Evolutionary conservation across 345 rosid species (phyloP).

Genomic region (Arabidopsis thaliana): DNA sequence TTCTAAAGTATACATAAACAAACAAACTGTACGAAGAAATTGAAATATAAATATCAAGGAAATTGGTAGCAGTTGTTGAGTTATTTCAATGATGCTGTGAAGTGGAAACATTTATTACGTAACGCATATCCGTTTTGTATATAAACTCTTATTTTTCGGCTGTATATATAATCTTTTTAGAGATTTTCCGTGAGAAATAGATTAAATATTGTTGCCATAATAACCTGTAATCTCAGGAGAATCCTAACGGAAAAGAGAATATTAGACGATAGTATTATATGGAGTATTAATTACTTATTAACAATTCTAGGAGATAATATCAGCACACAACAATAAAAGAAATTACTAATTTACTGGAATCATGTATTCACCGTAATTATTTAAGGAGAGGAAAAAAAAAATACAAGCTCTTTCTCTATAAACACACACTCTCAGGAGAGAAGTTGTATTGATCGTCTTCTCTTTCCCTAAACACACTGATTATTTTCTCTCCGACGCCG

Average conservation of each 20-base stretch:
- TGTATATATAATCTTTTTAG: not conserved
- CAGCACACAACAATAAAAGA: slow-evolving; percentile 16
- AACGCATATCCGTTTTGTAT: not conserved
- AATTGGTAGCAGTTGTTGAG: not conserved
- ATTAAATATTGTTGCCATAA: slow-evolving; percentile 1
- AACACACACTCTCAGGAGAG: slow-evolving; percentile 37
- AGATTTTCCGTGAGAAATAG: not conserved
- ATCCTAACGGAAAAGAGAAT: not conserved
- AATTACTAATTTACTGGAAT: slow-evolving; percentile 21
- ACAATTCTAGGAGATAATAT: slow-evolving; percentile 8
- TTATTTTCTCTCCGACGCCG: slow-evolving; percentile 18
- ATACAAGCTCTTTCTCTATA: slow-evolving; percentile 13
- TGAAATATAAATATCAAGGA: not conserved
- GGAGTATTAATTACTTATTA: not conserved
- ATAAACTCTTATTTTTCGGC: slow-evolving; percentile 8
- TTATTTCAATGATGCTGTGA: too few species aligned
- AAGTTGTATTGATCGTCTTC: slow-evolving; percentile 35
- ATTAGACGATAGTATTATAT: not conserved
- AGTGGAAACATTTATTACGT: not conserved
- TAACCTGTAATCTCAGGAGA: slow-evolving; percentile 29
- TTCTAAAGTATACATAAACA: not conserved
- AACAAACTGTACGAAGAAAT: not conserved
- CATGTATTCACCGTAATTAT: slow-evolving; percentile 25
- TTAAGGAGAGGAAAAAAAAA: not conserved
- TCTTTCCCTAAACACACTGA: slow-evolving; percentile 21